Conservation (phyloP, 2,329 filamentous ascomycete genomes). For the Penicillium crustosum region DNA sequence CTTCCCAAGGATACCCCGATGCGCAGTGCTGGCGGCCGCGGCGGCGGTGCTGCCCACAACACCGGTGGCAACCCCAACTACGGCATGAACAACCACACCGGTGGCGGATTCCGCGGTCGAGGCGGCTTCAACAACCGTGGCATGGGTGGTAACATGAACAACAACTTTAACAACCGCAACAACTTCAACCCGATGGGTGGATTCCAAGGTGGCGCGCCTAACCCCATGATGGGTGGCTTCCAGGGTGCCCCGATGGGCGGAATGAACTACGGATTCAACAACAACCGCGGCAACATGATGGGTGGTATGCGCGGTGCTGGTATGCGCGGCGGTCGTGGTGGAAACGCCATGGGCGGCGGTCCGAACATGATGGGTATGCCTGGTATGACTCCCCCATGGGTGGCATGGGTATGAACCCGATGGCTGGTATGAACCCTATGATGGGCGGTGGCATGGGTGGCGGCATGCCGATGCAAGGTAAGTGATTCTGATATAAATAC, state of each 20-base stretch:
- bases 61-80: conserved; percentile 44
- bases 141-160: conserved; percentile 31
- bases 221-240: conserved; percentile 48
- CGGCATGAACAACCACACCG: background rate
- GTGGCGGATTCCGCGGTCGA: conserved; percentile 49
- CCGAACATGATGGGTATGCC: conserved; percentile 53
- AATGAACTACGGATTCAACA: conserved; percentile 53
- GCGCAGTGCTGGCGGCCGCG: conserved; percentile 63
- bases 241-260: conserved; percentile 49
- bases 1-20: conserved; percentile 82
- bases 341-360: conserved; percentile 53
- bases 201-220: conserved; percentile 48
- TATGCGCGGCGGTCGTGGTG: conserved; percentile 59
- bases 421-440: conserved; percentile 61
- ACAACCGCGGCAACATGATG: conserved; percentile 58
- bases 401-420: conserved; percentile 49
- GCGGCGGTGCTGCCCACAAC: conserved; percentile 40
- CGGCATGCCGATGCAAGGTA: conserved; percentile 53
- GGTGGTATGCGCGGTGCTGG: conserved; percentile 58
- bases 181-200: conserved; percentile 45
- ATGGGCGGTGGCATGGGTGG: conserved; percentile 38
- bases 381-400: conserved; percentile 45
- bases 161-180: conserved; percentile 25
- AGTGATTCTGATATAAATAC: conserved; percentile 23
- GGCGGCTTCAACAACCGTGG: conserved; percentile 53